Evolutionary conservation across 2,329 filamentous ascomycete genomes (phyloP).

Genomic region (Chaetomiaceae sp.): DNA sequence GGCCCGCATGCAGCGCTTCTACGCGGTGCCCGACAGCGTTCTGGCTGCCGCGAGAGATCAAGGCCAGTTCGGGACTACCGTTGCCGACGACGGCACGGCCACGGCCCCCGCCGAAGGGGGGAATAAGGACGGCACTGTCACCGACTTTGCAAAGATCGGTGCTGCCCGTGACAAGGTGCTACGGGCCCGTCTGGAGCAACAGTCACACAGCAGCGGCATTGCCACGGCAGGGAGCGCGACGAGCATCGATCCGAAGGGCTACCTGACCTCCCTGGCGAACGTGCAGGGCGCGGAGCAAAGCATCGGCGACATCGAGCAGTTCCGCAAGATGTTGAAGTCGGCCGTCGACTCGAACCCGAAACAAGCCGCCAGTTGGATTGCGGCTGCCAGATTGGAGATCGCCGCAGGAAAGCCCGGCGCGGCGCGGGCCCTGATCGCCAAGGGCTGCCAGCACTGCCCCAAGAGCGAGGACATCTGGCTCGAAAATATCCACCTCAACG

Average conservation of each 20-base stretch:
- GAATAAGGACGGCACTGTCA: constrained; percentile 79
- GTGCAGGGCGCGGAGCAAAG: constrained; percentile 77
- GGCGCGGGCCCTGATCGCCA: constrained; percentile 79
- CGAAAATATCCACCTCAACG: constrained; percentile 90
- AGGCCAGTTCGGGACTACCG: constrained; percentile 77
- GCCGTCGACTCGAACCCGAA: constrained; percentile 96
- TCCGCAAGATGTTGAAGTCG: constrained; percentile 85
- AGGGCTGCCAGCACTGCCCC: constrained; percentile 85
- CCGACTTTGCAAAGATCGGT: constrained; percentile 96
- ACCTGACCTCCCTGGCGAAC: constrained; percentile 85
- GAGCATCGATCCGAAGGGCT: constrained; percentile 91
- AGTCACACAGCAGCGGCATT: constrained; percentile 63
- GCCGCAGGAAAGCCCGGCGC: constrained; percentile 86
- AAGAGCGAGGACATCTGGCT: constrained; percentile 95
- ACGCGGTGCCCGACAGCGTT: constrained; percentile 94
- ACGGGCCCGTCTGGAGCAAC: constrained; percentile 88
- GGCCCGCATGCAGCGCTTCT: constrained; percentile 78
- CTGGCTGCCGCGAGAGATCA: constrained; percentile 79
- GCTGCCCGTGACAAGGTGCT: constrained; percentile 94
- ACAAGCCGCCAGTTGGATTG: constrained; percentile 93
- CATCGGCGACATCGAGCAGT: constrained; percentile 92
- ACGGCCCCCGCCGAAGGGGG: constrained; percentile 42
- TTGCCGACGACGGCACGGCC: constrained; percentile 69
- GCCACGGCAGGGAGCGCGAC: constrained; percentile 78
- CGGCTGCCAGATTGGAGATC: constrained; percentile 86